A percentile compares a stretch with the other conserved stretches of the same genome.
These are phyloP conservation scores for Carex sylvatica DNA, from an alignment of 202 grass and related monocot genomes.

Conservation along the genomic window DNA sequence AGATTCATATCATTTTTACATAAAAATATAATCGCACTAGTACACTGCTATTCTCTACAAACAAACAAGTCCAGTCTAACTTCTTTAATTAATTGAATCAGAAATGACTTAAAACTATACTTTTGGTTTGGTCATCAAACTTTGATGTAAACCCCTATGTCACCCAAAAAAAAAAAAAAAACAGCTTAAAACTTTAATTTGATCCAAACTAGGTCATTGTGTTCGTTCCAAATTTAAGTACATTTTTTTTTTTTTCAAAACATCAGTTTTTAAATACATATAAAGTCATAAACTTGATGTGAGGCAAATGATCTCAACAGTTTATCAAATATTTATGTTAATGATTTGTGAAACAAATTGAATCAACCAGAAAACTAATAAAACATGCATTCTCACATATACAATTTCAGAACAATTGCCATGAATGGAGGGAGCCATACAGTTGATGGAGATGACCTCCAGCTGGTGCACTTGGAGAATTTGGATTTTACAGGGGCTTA, in stretches of 20 bases:
- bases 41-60: background rate
- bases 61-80: background rate
- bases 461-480: no score
- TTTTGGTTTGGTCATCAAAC: background rate
- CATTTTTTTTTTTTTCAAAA: background rate
- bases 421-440: no score
- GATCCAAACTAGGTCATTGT: background rate
- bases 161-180: background rate
- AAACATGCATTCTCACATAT: background rate
- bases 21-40: constrained; percentile 11
- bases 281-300: background rate
- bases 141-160: background rate
- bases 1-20: constrained; percentile 53
- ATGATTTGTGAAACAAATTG: background rate
- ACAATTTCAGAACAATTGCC: background rate
- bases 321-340: background rate
- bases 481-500: no score
- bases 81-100: background rate
- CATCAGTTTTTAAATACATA: background rate
- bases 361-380: background rate
- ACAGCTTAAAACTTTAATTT: background rate
- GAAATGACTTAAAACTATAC: background rate
- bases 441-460: no score
- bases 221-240: background rate
- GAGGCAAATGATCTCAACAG: background rate